Conservation (phyloP, 176 grass and related monocot species). For the Oryza punctata region DNA sequence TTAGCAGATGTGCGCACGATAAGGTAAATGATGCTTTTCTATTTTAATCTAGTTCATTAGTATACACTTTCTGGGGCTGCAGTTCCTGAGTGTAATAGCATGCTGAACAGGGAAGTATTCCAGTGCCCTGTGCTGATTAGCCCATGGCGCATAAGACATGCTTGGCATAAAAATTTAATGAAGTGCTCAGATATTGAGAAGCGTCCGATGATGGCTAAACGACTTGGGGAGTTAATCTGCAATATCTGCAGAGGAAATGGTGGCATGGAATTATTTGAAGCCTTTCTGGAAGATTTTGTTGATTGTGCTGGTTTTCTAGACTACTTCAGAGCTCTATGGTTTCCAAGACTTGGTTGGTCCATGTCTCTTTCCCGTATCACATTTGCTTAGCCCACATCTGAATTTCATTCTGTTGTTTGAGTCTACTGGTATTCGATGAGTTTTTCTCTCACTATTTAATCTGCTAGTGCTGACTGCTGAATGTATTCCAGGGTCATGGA, state of each 20-base stretch:
- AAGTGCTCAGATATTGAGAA: conserved; percentile 66
- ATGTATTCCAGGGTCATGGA: conserved; percentile 65
- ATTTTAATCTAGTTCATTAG: not conserved
- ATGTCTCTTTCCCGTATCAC: conserved; percentile 9
- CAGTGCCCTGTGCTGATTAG: conserved; percentile 82
- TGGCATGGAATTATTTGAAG: conserved; percentile 62
- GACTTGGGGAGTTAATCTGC: conserved; percentile 65
- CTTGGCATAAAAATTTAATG: conserved; percentile 78
- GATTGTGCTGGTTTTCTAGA: conserved; percentile 72
- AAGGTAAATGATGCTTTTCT: conserved; percentile 54
- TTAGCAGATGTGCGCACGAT: conserved; percentile 69
- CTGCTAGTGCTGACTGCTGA: conserved; percentile 15
- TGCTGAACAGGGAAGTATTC: conserved; percentile 71
- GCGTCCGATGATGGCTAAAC: conserved; percentile 50
- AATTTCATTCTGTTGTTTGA: conserved; percentile 15
- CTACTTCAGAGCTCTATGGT: conserved; percentile 81
- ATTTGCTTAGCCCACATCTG: conserved; percentile 30
- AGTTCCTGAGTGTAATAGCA: conserved; percentile 39
- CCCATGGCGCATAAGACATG: conserved; percentile 73
- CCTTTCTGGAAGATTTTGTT: conserved; percentile 70
- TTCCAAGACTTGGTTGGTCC: conserved; percentile 80
- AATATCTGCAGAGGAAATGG: conserved; percentile 63
- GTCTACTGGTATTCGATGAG: not conserved
- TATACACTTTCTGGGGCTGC: conserved; percentile 17
- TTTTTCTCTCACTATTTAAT: conserved; percentile 21